Evolutionary conservation across 140 eudicot genomes (phyloP).

Genomic region (Cichorium intybus): DNA sequence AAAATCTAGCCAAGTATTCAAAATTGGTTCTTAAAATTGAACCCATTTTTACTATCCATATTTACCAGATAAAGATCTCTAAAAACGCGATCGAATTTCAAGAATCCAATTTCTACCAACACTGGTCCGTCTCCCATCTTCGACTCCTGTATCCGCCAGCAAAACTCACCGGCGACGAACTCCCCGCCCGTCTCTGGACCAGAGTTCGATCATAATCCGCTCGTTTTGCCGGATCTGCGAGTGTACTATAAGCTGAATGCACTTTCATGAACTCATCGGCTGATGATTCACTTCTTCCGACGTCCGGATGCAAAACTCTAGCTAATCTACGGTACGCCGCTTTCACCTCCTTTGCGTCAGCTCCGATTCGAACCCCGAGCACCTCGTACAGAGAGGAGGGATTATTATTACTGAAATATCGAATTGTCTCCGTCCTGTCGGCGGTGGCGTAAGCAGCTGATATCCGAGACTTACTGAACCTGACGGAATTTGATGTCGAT

Average conservation of each 20-base stretch:
- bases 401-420: not conserved
- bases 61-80: constrained; percentile 3
- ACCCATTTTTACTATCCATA: too few species aligned
- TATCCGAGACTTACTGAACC: constrained; percentile 16
- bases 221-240: constrained; percentile 59
- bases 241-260: constrained; percentile 50
- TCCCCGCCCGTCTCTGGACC: constrained; percentile 15
- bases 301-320: constrained; percentile 68
- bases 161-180: constrained; percentile 10
- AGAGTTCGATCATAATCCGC: constrained; percentile 50
- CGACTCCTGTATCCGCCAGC: constrained; percentile 15
- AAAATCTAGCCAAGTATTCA: too few species aligned
- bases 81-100: constrained; percentile 2
- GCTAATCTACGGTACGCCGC: constrained; percentile 65
- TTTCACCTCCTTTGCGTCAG: constrained; percentile 48
- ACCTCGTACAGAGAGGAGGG: constrained; percentile 54
- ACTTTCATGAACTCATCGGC: constrained; percentile 57
- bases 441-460: constrained; percentile 41
- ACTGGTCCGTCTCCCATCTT: constrained; percentile 83
- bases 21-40: not conserved
- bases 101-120: constrained; percentile 51
- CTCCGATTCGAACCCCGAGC: constrained; percentile 50
- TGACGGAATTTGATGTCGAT: not conserved
- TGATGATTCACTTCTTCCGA: constrained; percentile 31
- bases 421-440: not conserved